Evolutionary conservation across 148 eudicot species (phyloP).

Genomic region (Fallopia convolvulus): DNA sequence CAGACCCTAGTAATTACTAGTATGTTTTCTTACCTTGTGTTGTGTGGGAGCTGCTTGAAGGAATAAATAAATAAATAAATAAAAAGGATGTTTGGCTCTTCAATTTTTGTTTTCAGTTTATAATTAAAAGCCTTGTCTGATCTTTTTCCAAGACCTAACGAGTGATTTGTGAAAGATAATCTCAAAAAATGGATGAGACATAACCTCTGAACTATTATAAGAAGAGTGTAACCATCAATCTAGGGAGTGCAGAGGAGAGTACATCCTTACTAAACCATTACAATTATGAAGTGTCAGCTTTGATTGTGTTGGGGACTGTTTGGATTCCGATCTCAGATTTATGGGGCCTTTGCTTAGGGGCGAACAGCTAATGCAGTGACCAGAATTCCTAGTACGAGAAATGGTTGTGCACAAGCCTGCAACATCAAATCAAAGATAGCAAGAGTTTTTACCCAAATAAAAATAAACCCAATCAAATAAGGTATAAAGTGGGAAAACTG

Average conservation of each 20-base stretch:
- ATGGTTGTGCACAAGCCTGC: constrained; percentile 95
- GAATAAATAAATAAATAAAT: no score
- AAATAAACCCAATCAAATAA: not conserved
- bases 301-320: not conserved
- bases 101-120: no score
- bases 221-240: not conserved
- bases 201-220: not conserved
- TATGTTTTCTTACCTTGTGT: no score
- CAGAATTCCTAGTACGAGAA: constrained; percentile 71
- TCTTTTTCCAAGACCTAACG: no score
- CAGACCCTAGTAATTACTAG: no score
- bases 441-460: not conserved
- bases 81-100: no score
- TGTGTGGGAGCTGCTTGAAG: no score
- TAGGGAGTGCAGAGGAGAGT: not conserved
- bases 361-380: constrained; percentile 80
- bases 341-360: not conserved
- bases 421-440: not conserved
- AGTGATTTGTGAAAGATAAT: no score
- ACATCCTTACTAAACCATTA: not conserved
- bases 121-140: no score
- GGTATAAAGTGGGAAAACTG: not conserved
- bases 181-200: no score
- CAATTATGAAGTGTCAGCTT: not conserved
- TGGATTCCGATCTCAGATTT: not conserved